These are phyloP conservation scores for Metschnikowia continentalis DNA, from an alignment of 805 yeast species.

Conservation along the genomic window DNA sequence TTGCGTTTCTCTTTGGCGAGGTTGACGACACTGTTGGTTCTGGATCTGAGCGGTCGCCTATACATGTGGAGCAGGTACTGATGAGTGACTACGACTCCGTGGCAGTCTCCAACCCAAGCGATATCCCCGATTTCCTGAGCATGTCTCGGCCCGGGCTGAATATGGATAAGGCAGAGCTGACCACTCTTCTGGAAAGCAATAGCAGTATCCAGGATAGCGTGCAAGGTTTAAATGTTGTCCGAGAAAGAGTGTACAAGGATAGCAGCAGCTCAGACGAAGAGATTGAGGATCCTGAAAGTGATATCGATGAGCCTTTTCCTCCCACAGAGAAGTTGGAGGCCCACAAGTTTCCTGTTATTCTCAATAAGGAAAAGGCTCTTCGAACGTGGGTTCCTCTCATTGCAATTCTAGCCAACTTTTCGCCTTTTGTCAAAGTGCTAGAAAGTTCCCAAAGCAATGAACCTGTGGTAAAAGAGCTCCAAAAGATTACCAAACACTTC, in stretches of 20 bases:
- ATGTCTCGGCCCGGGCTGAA: slow-evolving; percentile 3
- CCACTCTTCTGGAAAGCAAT: slow-evolving; percentile 4
- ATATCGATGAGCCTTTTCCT: slow-evolving; percentile 4
- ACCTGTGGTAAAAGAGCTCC: slow-evolving; percentile 19
- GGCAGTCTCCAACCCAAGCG: slow-evolving; percentile 25
- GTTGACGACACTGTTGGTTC: slow-evolving; percentile 9
- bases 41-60: slow-evolving; percentile 11
- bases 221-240: neutral
- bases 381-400: slow-evolving; percentile 39
- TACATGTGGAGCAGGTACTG: slow-evolving; percentile 3
- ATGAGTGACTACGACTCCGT: slow-evolving; percentile 20
- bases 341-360: slow-evolving; percentile 13
- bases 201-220: slow-evolving; percentile 6
- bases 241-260: slow-evolving; percentile 4
- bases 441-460: slow-evolving; percentile 13
- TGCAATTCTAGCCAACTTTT: slow-evolving; percentile 35
- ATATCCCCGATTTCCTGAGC: slow-evolving; percentile 26
- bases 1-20: slow-evolving; percentile 19
- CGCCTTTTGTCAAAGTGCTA: slow-evolving; percentile 28
- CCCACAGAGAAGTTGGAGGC: slow-evolving; percentile 11
- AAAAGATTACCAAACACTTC: slow-evolving; percentile 19
- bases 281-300: slow-evolving; percentile 1
- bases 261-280: slow-evolving; percentile 6
- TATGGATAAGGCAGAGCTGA: slow-evolving; percentile 6
- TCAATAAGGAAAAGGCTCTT: slow-evolving; percentile 3